These are phyloP conservation scores for Mediolabrus comicus DNA, from an alignment of 108 stramenopile genomes.

Conservation along the genomic window DNA sequence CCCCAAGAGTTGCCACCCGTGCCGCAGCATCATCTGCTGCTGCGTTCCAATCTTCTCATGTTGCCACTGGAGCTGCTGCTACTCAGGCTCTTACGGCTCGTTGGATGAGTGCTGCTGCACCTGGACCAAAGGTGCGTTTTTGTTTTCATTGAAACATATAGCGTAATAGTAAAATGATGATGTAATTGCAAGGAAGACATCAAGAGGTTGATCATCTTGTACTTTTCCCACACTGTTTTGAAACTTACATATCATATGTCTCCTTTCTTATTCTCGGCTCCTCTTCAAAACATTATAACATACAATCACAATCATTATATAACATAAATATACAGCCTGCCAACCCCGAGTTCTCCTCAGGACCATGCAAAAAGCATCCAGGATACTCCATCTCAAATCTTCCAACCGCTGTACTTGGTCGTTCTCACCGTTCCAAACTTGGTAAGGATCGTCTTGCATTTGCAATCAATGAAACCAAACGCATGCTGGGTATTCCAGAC, in stretches of 20 bases:
- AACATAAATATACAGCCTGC: conserved; percentile 50
- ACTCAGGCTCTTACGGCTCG: conserved; percentile 10
- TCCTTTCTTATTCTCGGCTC: no score
- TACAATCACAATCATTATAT: not conserved
- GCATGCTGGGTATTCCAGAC: conserved; percentile 91
- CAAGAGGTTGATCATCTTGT: no score
- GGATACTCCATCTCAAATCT: conserved; percentile 85
- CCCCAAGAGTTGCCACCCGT: conserved; percentile 9
- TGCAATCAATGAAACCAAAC: conserved; percentile 95
- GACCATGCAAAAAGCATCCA: conserved; percentile 99
- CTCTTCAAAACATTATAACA: not conserved
- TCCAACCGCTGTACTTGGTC: conserved; percentile 79
- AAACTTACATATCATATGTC: not conserved
- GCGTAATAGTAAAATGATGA: no score
- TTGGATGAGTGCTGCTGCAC: conserved; percentile 33
- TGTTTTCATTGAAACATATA: no score
- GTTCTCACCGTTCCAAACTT: conserved; percentile 97
- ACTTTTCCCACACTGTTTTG: no score
- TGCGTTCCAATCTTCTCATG: conserved; percentile 21
- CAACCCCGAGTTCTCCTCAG: conserved; percentile 91
- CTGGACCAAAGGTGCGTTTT: conserved; percentile 36
- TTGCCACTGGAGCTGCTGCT: not conserved
- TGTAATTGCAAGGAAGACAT: no score
- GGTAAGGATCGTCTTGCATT: conserved; percentile 95
- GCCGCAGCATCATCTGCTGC: no score